Evolutionary conservation across 1,284 basidiomycete species (phyloP), one percentile per base, ranked within the genome.

Genomic region (Neonothopanus nambi): DNA sequence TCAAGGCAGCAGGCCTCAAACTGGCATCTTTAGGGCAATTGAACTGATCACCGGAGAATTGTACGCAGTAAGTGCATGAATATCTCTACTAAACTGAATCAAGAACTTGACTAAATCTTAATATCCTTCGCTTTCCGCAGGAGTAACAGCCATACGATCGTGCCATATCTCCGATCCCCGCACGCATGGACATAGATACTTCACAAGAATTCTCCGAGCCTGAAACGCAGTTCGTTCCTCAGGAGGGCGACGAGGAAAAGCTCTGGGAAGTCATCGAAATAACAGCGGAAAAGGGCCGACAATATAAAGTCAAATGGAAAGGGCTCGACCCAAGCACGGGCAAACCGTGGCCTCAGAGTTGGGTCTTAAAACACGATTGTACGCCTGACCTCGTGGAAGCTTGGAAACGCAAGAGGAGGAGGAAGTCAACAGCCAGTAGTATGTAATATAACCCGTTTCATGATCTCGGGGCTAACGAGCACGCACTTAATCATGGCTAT

Each of bases 181-280:
- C 30, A 33, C 30, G 8, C 30, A 33, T 33, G 24, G 50, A 45
- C 7, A 44, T 37, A 18, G 50, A 52, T 3, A 17, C 30, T 11
- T 36, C 42, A 7, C 41, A 58, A 44, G 62, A 59, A 17, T 40
- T 60, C 18, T 69, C 63, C 18, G 61, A 63, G 41, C 61, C 57
- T 30, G 75, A 76, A 54, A 71, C 69, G 0, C 71, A 72, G 38
- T 84, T 84, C 54, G 62, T 72, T 43, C 69, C 75, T 0, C 72
- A 70, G 54, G 73, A 78, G 18, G 75, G 74, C 54, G 81, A 84
- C 59, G 77, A 76, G 0, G 75, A 84, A 26, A 67, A 67, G 0
- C 66, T 85, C 5, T 88, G 78, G 76, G 75, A 76, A 20, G 85
- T 84, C 13, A 65, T 78, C 11, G 78, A 79, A 54, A 87, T 89